Evolutionary conservation across 768 basidiomycete species (phyloP).

Genomic region (Hirschioporus abietinus): DNA sequence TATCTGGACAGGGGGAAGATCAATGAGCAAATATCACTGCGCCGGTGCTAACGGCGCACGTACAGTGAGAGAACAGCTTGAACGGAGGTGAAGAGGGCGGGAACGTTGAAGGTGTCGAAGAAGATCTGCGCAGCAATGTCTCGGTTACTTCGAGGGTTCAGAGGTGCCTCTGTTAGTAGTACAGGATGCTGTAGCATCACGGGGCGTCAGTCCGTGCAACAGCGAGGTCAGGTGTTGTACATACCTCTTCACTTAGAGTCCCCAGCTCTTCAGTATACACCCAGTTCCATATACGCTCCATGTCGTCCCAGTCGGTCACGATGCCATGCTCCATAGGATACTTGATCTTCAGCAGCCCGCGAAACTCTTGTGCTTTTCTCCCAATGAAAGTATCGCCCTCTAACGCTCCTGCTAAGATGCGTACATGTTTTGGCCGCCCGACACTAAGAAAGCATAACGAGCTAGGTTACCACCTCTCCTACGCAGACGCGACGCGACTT

Average conservation of each 20-base stretch:
- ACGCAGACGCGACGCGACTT: constrained; percentile 41
- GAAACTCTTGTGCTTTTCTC: constrained; percentile 88
- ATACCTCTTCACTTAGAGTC: constrained; percentile 93
- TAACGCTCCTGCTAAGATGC: constrained; percentile 95
- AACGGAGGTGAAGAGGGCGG: constrained; percentile 92
- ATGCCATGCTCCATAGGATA: constrained; percentile 99
- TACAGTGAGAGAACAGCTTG: constrained; percentile 96
- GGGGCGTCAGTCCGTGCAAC: constrained; percentile 2
- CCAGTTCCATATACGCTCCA: constrained; percentile 99
- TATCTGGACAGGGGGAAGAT: constrained; percentile 52
- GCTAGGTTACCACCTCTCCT: constrained; percentile 15
- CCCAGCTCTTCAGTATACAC: constrained; percentile 95
- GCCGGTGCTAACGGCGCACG: constrained; percentile 25
- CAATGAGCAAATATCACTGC: not conserved
- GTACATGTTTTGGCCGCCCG: constrained; percentile 94
- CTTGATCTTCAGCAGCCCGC: constrained; percentile 94
- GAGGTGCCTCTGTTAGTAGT: constrained; percentile 91
- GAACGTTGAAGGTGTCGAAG: constrained; percentile 99
- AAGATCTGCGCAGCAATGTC: constrained; percentile 98
- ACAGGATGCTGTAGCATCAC: constrained; percentile 76
- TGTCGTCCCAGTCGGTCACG: constrained; percentile 99
- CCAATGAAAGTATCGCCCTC: constrained; percentile 98
- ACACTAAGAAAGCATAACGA: constrained; percentile 47
- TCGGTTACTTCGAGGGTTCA: constrained; percentile 94
- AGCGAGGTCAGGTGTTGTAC: constrained; percentile 13